These are phyloP conservation scores for Aphanomyces invadans DNA, from an alignment of 352 stramenopile species.

Conservation along the genomic window DNA sequence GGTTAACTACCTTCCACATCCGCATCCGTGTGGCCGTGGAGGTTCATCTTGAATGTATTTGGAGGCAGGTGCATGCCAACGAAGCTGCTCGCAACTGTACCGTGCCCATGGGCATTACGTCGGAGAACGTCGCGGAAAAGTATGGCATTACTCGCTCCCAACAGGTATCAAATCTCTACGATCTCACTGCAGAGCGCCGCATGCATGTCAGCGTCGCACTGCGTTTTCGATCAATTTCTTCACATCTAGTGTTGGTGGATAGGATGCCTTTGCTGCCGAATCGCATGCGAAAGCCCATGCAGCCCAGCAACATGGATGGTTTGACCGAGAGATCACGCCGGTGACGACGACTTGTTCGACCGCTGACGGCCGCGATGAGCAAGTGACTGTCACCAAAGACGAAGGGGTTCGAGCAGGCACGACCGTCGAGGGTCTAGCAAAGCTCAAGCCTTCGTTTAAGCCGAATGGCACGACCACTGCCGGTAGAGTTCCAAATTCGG, in stretches of 20 bases:
- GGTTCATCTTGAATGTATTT: conserved; percentile 1
- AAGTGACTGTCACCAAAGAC: conserved; percentile 64
- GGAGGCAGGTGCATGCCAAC: conserved; percentile 23
- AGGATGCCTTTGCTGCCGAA: conserved; percentile 61
- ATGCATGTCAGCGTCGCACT: too few relatives aligned
- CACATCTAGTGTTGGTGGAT: too few relatives aligned
- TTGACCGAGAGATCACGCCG: conserved; percentile 85
- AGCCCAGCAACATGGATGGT: conserved; percentile 75
- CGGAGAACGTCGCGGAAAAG: conserved; percentile 78
- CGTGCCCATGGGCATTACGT: conserved; percentile 80
- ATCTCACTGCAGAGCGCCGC: too few relatives aligned
- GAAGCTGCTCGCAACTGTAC: conserved; percentile 76
- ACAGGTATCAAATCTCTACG: conserved; percentile 31
- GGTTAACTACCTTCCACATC: too few relatives aligned
- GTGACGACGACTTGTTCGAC: conserved; percentile 63
- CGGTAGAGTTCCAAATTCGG: too few relatives aligned
- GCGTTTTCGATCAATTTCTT: too few relatives aligned
- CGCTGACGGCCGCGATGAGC: conserved; percentile 72
- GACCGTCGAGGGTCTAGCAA: conserved; percentile 53
- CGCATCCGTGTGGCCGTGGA: too few relatives aligned
- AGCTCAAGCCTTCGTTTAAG: conserved; percentile 78
- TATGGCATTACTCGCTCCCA: conserved; percentile 59
- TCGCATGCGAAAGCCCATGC: conserved; percentile 67
- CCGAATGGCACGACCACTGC: conserved; percentile 67
- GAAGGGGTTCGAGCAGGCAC: conserved; percentile 63